phyloP scores from a whole-genome alignment of 75 land plant species.

The Pinus tabuliformis region DNA sequence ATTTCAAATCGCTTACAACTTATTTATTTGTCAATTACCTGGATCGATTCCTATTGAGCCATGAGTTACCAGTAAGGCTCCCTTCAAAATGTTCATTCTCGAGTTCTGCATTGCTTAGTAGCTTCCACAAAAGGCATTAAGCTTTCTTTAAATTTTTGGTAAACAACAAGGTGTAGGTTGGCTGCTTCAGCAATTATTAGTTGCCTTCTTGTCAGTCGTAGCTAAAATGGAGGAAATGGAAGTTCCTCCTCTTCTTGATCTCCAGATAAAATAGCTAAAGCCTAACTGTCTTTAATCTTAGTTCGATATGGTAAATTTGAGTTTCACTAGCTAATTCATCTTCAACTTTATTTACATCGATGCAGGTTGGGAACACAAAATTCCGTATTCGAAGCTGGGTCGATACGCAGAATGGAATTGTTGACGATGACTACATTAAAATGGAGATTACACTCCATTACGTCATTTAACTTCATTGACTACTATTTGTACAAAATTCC shows the following conservation, averaged over 20 bases:
- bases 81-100: background rate
- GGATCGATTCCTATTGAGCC: conserved; percentile 77
- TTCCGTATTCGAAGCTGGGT: conserved; percentile 53
- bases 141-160: background rate
- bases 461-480: conserved; percentile 58
- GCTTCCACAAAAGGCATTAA: background rate
- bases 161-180: conserved; percentile 38
- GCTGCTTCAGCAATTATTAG: conserved; percentile 47
- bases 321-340: background rate
- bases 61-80: conserved; percentile 69
- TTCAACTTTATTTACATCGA: background rate
- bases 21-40: conserved; percentile 67
- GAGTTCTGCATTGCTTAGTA: background rate
- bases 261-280: conserved; percentile 30
- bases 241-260: conserved; percentile 69
- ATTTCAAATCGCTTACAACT: conserved; percentile 62
- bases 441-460: conserved; percentile 65
- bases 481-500: conserved; percentile 32
- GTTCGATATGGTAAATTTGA: background rate
- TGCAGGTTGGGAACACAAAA: conserved; percentile 23
- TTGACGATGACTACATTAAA: conserved; percentile 44
- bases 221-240: conserved; percentile 81
- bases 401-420: conserved; percentile 74
- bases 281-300: background rate
- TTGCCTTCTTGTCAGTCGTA: conserved; percentile 68